Evolutionary conservation across 768 basidiomycete species (phyloP).

Genomic region (Myochromella boudieri): DNA sequence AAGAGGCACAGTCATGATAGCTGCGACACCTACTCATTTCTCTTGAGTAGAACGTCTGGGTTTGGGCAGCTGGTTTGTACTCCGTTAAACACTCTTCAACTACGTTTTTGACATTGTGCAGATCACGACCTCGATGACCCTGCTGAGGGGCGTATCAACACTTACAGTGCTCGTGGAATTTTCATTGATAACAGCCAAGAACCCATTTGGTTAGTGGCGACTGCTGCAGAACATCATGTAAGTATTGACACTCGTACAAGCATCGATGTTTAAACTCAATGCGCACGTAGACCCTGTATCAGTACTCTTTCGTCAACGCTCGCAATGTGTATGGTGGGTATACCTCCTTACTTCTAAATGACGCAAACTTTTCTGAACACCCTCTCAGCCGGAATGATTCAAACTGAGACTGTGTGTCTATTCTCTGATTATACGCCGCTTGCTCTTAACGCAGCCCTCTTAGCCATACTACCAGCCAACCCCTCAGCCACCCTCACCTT

Average conservation of each 20-base stretch:
- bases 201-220: slow-evolving; percentile 83
- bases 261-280: slow-evolving; percentile 18
- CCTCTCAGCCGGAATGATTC: too few species aligned
- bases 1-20: slow-evolving; percentile 3
- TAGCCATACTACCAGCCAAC: slow-evolving; percentile 72
- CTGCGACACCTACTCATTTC: neutral
- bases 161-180: slow-evolving; percentile 75
- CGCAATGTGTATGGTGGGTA: slow-evolving; percentile 67
- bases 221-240: slow-evolving; percentile 38
- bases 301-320: slow-evolving; percentile 65
- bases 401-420: slow-evolving; percentile 68
- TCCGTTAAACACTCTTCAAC: too few species aligned
- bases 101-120: too few species aligned
- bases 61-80: slow-evolving; percentile 84
- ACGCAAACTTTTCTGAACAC: too few species aligned
- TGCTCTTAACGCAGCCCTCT: neutral
- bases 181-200: slow-evolving; percentile 71
- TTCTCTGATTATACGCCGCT: neutral
- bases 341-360: too few species aligned
- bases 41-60: slow-evolving; percentile 65
- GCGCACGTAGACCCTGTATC: slow-evolving; percentile 70
- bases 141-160: slow-evolving; percentile 43
- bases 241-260: slow-evolving; percentile 1
- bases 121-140: slow-evolving; percentile 74
- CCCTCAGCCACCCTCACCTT: slow-evolving; percentile 59